A percentile compares a stretch with the other conserved stretches of the same genome.
Conservation (phyloP, 768 basidiomycete genomes). For the Mycena chlorophos region DNA sequence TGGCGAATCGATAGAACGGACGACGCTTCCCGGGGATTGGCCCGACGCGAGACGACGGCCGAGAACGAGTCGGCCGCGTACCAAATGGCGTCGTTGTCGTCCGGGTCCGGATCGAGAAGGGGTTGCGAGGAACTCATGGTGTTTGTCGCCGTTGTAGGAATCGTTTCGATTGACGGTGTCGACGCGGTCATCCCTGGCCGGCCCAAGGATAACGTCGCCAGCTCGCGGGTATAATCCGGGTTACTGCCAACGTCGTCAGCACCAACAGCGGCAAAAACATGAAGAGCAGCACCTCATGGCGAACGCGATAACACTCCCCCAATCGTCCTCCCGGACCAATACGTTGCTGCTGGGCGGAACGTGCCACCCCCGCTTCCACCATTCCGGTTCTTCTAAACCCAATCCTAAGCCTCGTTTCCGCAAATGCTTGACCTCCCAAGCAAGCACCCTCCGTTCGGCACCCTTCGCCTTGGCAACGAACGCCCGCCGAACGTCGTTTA, state of each 20-base stretch:
- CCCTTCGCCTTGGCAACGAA: slow-evolving; percentile 56
- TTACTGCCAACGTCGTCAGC: slow-evolving; percentile 41
- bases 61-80: slow-evolving; percentile 62
- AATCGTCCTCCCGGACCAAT: slow-evolving; percentile 68
- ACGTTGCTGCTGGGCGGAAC: slow-evolving; percentile 66
- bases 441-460: slow-evolving; percentile 51
- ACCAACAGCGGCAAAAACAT: slow-evolving; percentile 5
- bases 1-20: slow-evolving; percentile 60
- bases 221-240: slow-evolving; percentile 55
- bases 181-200: slow-evolving; percentile 23
- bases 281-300: slow-evolving; percentile 58
- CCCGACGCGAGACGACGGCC: slow-evolving; percentile 60
- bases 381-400: slow-evolving; percentile 51
- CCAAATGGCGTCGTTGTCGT: slow-evolving; percentile 57
- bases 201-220: slow-evolving; percentile 39
- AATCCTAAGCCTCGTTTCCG: slow-evolving; percentile 29
- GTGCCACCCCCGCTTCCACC: slow-evolving; percentile 65
- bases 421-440: slow-evolving; percentile 71
- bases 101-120: slow-evolving; percentile 61
- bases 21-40: slow-evolving; percentile 60
- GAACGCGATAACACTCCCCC: slow-evolving; percentile 79
- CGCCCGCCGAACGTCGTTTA: slow-evolving; percentile 64
- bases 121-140: slow-evolving; percentile 38
- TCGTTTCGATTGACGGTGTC: slow-evolving; percentile 21
- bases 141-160: slow-evolving; percentile 33